Evolutionary conservation across 176 grass and related monocot genomes (phyloP).

Genomic region (Saccharum spontaneum): DNA sequence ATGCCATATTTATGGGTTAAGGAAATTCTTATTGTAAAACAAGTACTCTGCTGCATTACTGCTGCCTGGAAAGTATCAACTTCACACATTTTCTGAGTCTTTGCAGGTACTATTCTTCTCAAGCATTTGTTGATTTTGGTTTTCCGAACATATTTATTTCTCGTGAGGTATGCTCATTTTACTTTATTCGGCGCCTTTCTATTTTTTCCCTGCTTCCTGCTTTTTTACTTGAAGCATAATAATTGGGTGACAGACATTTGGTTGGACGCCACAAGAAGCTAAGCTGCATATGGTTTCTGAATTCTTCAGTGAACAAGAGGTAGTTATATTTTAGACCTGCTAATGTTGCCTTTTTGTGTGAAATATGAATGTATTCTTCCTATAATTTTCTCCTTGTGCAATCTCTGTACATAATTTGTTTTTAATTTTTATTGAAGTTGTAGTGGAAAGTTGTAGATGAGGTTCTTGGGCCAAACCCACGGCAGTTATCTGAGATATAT

Average conservation of each 20-base stretch:
- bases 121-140: conserved; percentile 90
- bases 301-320: conserved; percentile 93
- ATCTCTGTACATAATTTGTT: conserved; percentile 50
- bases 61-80: not conserved
- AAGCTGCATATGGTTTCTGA: conserved; percentile 94
- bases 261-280: conserved; percentile 85
- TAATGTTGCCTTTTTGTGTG: conserved; percentile 20
- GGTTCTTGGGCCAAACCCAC: conserved; percentile 84
- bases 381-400: conserved; percentile 12
- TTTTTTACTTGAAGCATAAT: conserved; percentile 1
- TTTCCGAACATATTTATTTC: conserved; percentile 97
- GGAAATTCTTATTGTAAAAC: not conserved
- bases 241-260: conserved; percentile 68
- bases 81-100: conserved; percentile 6
- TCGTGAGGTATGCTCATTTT: conserved; percentile 71
- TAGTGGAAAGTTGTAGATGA: conserved; percentile 99
- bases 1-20: not conserved
- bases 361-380: conserved; percentile 19
- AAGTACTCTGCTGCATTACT: not conserved
- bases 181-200: not conserved
- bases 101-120: conserved; percentile 93
- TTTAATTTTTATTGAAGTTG: conserved; percentile 83
- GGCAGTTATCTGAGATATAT: conserved; percentile 88
- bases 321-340: conserved; percentile 48
- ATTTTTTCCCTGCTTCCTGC: not conserved